phyloP scores from a whole-genome alignment of 257 asterid species.

The Buddleja alternifolia region DNA sequence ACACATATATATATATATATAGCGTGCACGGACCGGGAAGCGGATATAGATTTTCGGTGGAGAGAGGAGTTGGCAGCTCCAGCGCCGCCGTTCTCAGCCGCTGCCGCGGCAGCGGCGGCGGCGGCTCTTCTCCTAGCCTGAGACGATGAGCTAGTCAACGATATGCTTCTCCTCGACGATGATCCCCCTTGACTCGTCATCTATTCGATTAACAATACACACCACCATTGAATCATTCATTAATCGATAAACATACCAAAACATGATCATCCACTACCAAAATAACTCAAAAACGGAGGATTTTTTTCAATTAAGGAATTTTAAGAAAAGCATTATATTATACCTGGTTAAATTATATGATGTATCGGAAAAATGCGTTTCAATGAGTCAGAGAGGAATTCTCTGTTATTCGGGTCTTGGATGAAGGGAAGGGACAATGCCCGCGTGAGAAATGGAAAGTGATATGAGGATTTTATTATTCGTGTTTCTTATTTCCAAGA shows the following conservation, averaged over 20 bases:
- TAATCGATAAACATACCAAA: slow-evolving; percentile 5
- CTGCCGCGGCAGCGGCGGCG: neutral
- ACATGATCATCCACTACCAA: slow-evolving; percentile 8
- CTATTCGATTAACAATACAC: slow-evolving; percentile 33
- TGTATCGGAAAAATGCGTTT: slow-evolving; percentile 27
- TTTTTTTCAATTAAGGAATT: slow-evolving; percentile 2
- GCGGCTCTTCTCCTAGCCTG: slow-evolving; percentile 43
- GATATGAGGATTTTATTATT: slow-evolving; percentile 30
- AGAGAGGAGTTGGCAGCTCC: slow-evolving; percentile 37
- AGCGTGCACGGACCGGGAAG: slow-evolving; percentile 72
- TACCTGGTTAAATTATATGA: slow-evolving; percentile 23
- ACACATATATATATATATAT: too few relatives aligned
- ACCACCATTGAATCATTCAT: slow-evolving; percentile 30
- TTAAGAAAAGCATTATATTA: neutral
- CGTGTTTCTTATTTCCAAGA: neutral
- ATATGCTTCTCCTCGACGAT: slow-evolving; percentile 67
- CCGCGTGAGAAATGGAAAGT: slow-evolving; percentile 43
- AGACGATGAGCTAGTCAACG: slow-evolving; percentile 55
- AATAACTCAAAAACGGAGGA: slow-evolving; percentile 19
- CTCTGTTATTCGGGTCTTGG: neutral
- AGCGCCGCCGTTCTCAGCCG: slow-evolving; percentile 34
- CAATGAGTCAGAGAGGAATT: slow-evolving; percentile 26
- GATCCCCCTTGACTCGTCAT: slow-evolving; percentile 68
- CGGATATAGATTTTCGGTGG: slow-evolving; percentile 63
- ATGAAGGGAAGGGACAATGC: slow-evolving; percentile 15